Base-by-base conservation (phyloP, 345 rosid genomes). In the Dimocarpus longan region DNA sequence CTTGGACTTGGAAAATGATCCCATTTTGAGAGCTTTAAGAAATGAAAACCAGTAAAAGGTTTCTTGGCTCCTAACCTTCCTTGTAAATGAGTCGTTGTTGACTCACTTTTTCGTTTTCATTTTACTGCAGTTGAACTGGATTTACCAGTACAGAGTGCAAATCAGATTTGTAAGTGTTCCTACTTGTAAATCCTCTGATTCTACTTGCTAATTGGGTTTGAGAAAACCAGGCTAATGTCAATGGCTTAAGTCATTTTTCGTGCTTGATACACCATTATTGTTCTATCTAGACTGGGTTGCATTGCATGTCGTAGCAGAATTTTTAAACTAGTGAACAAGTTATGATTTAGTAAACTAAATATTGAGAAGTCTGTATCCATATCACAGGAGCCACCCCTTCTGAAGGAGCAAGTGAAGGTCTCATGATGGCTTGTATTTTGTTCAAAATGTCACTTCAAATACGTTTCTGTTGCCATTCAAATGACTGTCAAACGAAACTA, bases 1-100 rank as follows among this genome's bases (percentile, higher is more conserved):
- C 13, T 12, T 86, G 26, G 89, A 84, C 28, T 84, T 87, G 40
- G 91, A 91, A 62, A 82, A 89, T 64, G 93, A 93, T 81, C 95
- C 95, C 46, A 52, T 87, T 71, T 48, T 91, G 12, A 78, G 52
- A 67, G 97, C 92, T 8, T 75, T 85, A 40, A 86, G 85, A 83
- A 84, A 91, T 26, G 93, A 95, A 82, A 80, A 68, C 24, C 76
- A 70, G 43, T 79, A 79, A 56, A 40, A 46, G 28, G 24, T 48
- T 54, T 5, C 12, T 19, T 43, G 59, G 39, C 8, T 16, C 52
- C 28, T 32, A 68, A 22, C 4, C 2, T 10, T 57, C 26, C 26
- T 26, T 73, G 84, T 79, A 77, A 65, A 83, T 67, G 79, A 76
- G 26, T 66, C 60, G 68, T 22, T 71, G 46, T 9, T 60, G 22